phyloP scores from a whole-genome alignment of 2,329 filamentous ascomycete genomes.

The Emericellopsis cladophorae region DNA sequence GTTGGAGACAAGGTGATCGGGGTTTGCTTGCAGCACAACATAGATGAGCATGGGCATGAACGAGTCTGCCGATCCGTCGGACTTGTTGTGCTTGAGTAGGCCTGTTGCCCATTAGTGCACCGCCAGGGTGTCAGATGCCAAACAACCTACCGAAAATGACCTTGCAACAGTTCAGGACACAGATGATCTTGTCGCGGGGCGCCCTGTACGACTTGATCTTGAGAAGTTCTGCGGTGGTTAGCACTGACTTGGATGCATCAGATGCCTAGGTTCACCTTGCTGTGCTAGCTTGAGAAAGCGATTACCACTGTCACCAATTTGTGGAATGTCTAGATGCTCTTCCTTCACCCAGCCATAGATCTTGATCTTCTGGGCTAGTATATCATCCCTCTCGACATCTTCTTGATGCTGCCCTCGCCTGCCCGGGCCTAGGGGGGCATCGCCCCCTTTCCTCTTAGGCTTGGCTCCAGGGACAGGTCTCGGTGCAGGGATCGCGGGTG shows the following conservation, averaged over 20 bases:
- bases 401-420: conserved; percentile 92
- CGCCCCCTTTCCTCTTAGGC: conserved; percentile 54
- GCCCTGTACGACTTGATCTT: conserved; percentile 97
- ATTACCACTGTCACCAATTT: conserved; percentile 72
- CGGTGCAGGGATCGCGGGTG: conserved; percentile 76
- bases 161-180: conserved; percentile 96
- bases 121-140: neutral
- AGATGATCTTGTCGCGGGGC: conserved; percentile 97
- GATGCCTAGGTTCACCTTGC: conserved; percentile 45
- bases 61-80: conserved; percentile 88
- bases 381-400: conserved; percentile 89
- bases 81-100: conserved; percentile 80
- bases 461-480: conserved; percentile 59
- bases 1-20: conserved; percentile 91
- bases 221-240: conserved; percentile 55
- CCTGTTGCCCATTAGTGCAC: conserved; percentile 29
- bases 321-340: conserved; percentile 83
- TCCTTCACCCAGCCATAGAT: conserved; percentile 95
- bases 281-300: conserved; percentile 84
- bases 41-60: conserved; percentile 95
- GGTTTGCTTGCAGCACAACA: conserved; percentile 86
- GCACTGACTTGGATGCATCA: conserved; percentile 2
- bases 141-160: conserved; percentile 74
- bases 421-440: conserved; percentile 64
- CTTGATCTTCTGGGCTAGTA: conserved; percentile 90